A percentile compares a stretch with the other conserved stretches of the same genome.
Evolutionary conservation across 768 basidiomycete genomes (phyloP).

Genomic region (Tephrocybe sp.): DNA sequence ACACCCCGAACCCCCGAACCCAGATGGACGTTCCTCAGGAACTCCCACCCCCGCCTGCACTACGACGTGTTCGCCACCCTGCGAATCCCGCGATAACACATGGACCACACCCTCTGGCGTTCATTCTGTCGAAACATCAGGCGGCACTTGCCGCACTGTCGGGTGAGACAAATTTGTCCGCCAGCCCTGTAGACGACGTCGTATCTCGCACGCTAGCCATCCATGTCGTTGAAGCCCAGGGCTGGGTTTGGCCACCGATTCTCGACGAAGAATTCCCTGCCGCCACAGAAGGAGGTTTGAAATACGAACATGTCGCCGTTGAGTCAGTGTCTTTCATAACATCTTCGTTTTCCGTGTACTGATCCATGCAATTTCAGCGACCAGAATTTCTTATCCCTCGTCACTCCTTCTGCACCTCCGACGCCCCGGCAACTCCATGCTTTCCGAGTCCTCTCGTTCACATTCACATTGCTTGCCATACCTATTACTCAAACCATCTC

Average conservation of each 20-base stretch:
- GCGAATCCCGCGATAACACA: not conserved
- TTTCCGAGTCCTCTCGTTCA: conserved; percentile 59
- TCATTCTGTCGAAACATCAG: conserved; percentile 41
- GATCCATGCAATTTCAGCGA: conserved; percentile 35
- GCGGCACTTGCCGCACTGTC: conserved; percentile 40
- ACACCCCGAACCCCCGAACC: conserved; percentile 8
- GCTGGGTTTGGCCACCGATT: conserved; percentile 51
- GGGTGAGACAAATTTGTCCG: conserved; percentile 6
- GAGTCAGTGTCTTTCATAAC: conserved; percentile 35
- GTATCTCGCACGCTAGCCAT: conserved; percentile 28
- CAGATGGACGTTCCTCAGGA: conserved; percentile 4
- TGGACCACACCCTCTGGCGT: conserved; percentile 27
- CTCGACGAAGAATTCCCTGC: conserved; percentile 48
- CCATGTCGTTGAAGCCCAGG: conserved; percentile 35
- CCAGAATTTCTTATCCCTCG: conserved; percentile 54
- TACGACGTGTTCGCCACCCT: not conserved
- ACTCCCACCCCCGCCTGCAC: conserved; percentile 7
- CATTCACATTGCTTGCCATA: conserved; percentile 48
- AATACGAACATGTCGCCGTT: conserved; percentile 38
- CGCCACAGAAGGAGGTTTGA: conserved; percentile 35
- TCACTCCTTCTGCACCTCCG: conserved; percentile 43
- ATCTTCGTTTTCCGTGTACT: not conserved
- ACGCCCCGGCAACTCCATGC: conserved; percentile 65
- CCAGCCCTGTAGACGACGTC: conserved; percentile 6
- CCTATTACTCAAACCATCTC: conserved; percentile 22